Evolutionary conservation across 352 stramenopile species (phyloP).

Genomic region (Peronospora farinosa): DNA sequence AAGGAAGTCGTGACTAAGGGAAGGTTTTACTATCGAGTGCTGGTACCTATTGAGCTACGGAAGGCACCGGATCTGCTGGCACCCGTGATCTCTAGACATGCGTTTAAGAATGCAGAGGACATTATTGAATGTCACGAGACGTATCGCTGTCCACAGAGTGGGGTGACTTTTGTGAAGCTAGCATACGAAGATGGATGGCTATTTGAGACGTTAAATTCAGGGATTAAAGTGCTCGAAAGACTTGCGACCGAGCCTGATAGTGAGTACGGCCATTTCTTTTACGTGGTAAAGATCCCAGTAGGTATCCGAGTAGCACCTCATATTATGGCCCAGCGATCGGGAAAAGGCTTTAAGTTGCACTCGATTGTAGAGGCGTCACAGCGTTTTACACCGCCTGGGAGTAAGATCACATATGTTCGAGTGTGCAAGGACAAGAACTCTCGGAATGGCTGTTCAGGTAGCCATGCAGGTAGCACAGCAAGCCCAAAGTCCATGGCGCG

Average conservation of each 20-base stretch:
- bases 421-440: conserved; percentile 72
- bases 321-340: conserved; percentile 77
- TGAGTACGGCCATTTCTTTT: conserved; percentile 77
- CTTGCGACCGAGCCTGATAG: conserved; percentile 57
- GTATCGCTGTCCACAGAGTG: conserved; percentile 65
- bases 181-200: conserved; percentile 80
- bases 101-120: conserved; percentile 78
- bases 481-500: conserved; percentile 20
- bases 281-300: conserved; percentile 76
- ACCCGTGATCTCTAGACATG: conserved; percentile 52
- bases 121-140: conserved; percentile 69
- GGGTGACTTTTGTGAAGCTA: conserved; percentile 75
- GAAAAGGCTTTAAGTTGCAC: conserved; percentile 76
- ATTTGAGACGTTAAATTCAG: conserved; percentile 76
- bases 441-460: conserved; percentile 46
- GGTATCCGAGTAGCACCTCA: conserved; percentile 74
- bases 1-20: conserved; percentile 36
- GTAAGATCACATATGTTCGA: conserved; percentile 82
- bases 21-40: conserved; percentile 65
- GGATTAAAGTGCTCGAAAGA: conserved; percentile 65
- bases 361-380: conserved; percentile 80
- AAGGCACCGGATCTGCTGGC: conserved; percentile 67
- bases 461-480: conserved; percentile 29
- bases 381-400: conserved; percentile 71
- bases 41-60: conserved; percentile 71